phyloP scores from a whole-genome alignment of 179 eudicot species.

The Vitellaria paradoxa region DNA sequence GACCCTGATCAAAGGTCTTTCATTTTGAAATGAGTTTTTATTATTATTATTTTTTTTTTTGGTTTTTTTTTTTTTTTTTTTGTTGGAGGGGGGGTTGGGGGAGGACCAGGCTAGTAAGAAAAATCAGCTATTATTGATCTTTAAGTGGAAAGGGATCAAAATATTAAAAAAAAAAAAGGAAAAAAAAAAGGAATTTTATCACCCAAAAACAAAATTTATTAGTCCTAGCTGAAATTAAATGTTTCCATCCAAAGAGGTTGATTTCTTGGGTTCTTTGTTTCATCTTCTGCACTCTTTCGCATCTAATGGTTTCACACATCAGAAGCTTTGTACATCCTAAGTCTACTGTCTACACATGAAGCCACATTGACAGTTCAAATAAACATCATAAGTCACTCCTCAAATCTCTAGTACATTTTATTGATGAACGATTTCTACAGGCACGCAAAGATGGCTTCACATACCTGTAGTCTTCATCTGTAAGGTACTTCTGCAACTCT shows the following conservation, averaged over 20 bases:
- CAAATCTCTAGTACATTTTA: background rate
- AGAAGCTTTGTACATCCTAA: background rate
- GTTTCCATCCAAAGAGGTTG: background rate
- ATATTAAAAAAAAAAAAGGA: too few relatives aligned
- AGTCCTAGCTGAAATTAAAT: background rate
- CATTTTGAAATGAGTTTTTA: too few relatives aligned
- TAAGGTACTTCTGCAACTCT: conserved; percentile 79
- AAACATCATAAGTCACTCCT: background rate
- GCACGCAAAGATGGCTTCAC: background rate
- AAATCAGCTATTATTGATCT: too few relatives aligned
- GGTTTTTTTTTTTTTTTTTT: too few relatives aligned
- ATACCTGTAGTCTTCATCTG: conserved; percentile 90
- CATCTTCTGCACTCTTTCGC: background rate
- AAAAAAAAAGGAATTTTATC: too few relatives aligned
- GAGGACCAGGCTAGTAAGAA: too few relatives aligned
- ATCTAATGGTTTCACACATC: conserved; percentile 6
- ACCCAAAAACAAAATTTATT: background rate
- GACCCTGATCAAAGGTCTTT: too few relatives aligned
- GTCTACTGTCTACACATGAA: background rate
- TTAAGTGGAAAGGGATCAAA: too few relatives aligned
- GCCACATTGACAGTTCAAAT: background rate
- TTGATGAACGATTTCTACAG: background rate
- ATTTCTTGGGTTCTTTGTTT: background rate
- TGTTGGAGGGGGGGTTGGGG: too few relatives aligned
- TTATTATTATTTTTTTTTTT: too few relatives aligned